phyloP scores from a whole-genome alignment of 495 filamentous ascomycete species.

The Cercophora scortea region DNA sequence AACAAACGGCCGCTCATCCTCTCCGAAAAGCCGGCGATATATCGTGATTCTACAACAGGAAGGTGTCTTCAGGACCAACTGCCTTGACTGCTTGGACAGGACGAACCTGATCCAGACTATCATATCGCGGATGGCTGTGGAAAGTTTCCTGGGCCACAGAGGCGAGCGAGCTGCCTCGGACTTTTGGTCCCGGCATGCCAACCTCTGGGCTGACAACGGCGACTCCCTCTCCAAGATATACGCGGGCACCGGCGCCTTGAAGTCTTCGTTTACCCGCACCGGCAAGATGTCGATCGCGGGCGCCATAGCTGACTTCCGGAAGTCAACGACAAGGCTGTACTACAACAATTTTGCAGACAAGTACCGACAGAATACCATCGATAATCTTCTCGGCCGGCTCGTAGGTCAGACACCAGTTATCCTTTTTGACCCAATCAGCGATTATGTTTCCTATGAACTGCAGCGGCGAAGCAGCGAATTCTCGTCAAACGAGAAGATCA shows the following conservation, averaged over 20 bases:
- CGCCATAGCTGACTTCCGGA: conserved; percentile 88
- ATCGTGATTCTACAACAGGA: conserved; percentile 80
- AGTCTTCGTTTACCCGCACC: conserved; percentile 89
- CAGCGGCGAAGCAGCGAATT: conserved; percentile 48
- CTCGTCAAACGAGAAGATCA: conserved; percentile 40
- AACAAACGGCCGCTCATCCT: conserved; percentile 3
- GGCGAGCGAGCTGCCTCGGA: conserved; percentile 60
- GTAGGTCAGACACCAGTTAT: conserved; percentile 77
- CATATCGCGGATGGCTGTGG: conserved; percentile 84
- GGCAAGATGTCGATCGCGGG: conserved; percentile 96
- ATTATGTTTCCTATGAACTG: conserved; percentile 73
- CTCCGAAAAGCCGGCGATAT: conserved; percentile 36
- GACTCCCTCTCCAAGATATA: conserved; percentile 93
- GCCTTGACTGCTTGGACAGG: conserved; percentile 89
- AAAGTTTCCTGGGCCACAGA: conserved; percentile 65
- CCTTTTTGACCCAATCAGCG: conserved; percentile 89
- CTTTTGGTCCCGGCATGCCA: conserved; percentile 84
- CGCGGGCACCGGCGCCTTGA: conserved; percentile 90
- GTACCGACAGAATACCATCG: conserved; percentile 85
- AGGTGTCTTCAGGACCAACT: conserved; percentile 92
- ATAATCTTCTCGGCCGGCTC: conserved; percentile 77
- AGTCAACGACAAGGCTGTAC: conserved; percentile 87
- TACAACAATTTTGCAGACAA: conserved; percentile 98
- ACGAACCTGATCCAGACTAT: conserved; percentile 96
- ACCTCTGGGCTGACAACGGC: conserved; percentile 96